Conservation (phyloP, 345 rosid species). For the Gossypium herbaceum region DNA sequence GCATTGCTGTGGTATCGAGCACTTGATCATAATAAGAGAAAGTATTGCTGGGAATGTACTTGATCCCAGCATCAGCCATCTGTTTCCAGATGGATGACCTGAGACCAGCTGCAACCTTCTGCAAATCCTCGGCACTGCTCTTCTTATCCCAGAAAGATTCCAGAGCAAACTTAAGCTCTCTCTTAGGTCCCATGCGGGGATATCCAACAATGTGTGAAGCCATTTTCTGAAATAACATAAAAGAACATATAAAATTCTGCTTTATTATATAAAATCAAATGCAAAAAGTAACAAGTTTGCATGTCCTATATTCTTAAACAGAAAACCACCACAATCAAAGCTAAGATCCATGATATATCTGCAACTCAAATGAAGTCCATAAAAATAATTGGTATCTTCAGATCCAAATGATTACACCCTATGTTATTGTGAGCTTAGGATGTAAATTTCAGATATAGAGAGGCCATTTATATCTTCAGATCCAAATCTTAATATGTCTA, state of each 20-base stretch:
- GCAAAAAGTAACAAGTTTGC: not conserved
- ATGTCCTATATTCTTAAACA: not conserved
- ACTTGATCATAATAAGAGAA: constrained; percentile 88
- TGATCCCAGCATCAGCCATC: constrained; percentile 83
- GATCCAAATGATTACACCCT: not conserved
- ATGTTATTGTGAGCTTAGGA: not conserved
- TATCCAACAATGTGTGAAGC: constrained; percentile 98
- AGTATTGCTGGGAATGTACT: constrained; percentile 94
- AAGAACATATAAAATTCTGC: constrained; percentile 21
- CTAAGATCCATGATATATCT: constrained; percentile 2
- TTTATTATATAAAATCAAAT: not conserved
- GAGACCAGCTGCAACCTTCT: constrained; percentile 85
- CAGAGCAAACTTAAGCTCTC: constrained; percentile 96
- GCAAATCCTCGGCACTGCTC: constrained; percentile 82
- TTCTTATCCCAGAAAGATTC: constrained; percentile 98
- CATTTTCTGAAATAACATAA: constrained; percentile 44
- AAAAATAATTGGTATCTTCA: not conserved
- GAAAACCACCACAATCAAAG: not conserved
- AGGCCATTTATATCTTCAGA: not conserved
- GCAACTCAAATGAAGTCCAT: not conserved
- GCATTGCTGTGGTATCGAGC: constrained; percentile 89
- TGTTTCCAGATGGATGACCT: constrained; percentile 91
- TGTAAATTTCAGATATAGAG: not conserved
- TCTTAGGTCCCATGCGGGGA: constrained; percentile 99
- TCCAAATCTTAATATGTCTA: not conserved